These are phyloP conservation scores for Amauroascus niger DNA, from an alignment of 2,329 filamentous ascomycete species.

Conservation along the genomic window DNA sequence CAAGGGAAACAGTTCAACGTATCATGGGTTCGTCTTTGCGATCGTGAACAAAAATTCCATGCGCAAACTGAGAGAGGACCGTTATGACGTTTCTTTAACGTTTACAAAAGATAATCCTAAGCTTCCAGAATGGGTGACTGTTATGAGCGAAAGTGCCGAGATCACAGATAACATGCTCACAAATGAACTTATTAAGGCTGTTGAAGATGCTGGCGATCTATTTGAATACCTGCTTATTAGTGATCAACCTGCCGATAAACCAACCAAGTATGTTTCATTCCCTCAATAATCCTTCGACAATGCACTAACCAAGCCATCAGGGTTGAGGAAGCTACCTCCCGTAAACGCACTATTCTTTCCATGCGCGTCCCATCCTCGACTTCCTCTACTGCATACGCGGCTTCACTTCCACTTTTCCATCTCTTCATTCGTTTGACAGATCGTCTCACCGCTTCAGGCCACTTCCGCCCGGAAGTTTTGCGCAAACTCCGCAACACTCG, in stretches of 20 bases:
- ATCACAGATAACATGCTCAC: constrained; percentile 82
- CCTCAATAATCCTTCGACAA: constrained; percentile 8
- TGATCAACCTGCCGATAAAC: constrained; percentile 82
- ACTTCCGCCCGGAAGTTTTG: constrained; percentile 82
- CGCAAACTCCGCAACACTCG: constrained; percentile 73
- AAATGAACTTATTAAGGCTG: constrained; percentile 71
- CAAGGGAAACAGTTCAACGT: constrained; percentile 49
- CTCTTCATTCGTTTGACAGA: constrained; percentile 82
- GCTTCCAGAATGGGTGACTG: constrained; percentile 77
- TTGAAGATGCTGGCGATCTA: constrained; percentile 65
- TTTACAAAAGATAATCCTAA: constrained; percentile 86
- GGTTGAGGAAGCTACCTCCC: constrained; percentile 70
- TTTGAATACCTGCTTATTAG: constrained; percentile 82
- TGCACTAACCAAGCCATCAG: constrained; percentile 36
- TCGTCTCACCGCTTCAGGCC: constrained; percentile 61
- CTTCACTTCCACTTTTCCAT: constrained; percentile 64
- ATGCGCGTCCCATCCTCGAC: constrained; percentile 57
- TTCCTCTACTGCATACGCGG: constrained; percentile 60
- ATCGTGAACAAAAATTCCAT: constrained; percentile 92
- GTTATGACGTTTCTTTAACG: constrained; percentile 89
- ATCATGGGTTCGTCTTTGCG: constrained; percentile 89
- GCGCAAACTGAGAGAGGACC: constrained; percentile 79
- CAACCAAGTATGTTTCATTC: constrained; percentile 56
- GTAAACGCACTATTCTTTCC: constrained; percentile 78
- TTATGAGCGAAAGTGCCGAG: constrained; percentile 96